Base-by-base conservation (phyloP, 2,329 filamentous ascomycete genomes). In the Pseudogymnoascus sp. region DNA sequence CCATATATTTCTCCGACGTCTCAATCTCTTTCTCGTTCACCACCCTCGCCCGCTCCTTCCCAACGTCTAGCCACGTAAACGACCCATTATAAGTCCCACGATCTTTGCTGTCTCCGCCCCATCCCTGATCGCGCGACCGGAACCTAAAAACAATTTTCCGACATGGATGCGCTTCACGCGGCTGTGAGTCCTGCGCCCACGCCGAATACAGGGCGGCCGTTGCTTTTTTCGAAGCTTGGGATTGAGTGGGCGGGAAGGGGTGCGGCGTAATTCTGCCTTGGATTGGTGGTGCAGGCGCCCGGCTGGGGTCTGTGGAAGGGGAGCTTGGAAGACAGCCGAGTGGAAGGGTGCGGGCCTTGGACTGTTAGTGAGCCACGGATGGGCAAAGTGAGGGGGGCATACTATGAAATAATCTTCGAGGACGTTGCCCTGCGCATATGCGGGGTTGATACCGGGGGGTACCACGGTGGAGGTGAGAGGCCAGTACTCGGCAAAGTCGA, bases 401-500 rank as follows among this genome's bases (percentile, higher is more conserved):
- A 79, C 78, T n/a, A 81, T 29, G 29, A 81, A 77, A 35, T 68
- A 61, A 64, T 81, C 70, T 66, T 79, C 76, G 8, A 59, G 31
- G 7, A n/a, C 6, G 2, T 24, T 16, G 31, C 47, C 47, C 4
- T 50, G 44, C 26, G 47, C 47, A 31, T 5, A 31, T n/a, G 50
- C 50, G 11, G 50, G n/a, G 5, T 14, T 21, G 16, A 33, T 8
- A 63, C 40, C 24, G 40, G 61, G 13, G 70, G 19, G 19, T 19
- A 59, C 33, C 26, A 24, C 10, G 61, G 21, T 63, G 59, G 74
- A 69, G 0, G 74, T 72, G 67, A 81, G 80, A 13, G 80, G 80
- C 85, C 85, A 88, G 72, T 87, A 87, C 72, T 86, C 84, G 62
- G 84, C 85, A 29, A 76, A 71, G 68, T 88, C 84, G 62, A 87